These are phyloP conservation scores for Saccharomycopsis oosterbeekiorum DNA, from an alignment of 805 yeast genomes.

Conservation along the genomic window DNA sequence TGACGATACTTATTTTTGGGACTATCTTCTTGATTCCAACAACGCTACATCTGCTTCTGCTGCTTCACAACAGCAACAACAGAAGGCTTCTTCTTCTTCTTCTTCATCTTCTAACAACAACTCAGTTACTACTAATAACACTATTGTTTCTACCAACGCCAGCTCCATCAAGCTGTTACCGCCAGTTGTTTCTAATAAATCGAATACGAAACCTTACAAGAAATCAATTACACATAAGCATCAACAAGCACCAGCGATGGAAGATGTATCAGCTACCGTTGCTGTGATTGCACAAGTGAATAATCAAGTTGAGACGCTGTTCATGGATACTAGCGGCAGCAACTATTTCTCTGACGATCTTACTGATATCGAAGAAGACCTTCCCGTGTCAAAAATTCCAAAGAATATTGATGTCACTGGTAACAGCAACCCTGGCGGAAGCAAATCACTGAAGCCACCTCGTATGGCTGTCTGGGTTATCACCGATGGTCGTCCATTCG, in stretches of 20 bases:
- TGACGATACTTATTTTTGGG: constrained; percentile 67
- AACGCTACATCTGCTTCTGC: background rate
- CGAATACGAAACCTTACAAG: background rate
- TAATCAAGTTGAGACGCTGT: background rate
- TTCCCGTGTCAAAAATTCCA: constrained; percentile 60
- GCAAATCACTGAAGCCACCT: constrained; percentile 91
- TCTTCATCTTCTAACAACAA: background rate
- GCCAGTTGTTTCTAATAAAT: background rate
- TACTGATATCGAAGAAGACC: constrained; percentile 82
- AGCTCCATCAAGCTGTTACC: background rate
- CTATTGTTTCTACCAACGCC: background rate
- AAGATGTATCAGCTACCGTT: background rate
- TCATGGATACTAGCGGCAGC: background rate
- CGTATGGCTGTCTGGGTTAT: constrained; percentile 88
- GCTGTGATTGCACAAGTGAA: background rate
- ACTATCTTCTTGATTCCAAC: constrained; percentile 51
- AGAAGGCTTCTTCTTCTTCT: background rate
- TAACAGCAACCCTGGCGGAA: constrained; percentile 31
- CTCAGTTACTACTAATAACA: background rate
- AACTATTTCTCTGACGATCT: constrained; percentile 52
- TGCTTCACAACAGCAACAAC: background rate
- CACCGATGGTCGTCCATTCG: constrained; percentile 67
- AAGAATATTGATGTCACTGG: constrained; percentile 29
- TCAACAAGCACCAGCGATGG: background rate
- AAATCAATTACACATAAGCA: background rate